These are phyloP conservation scores for Nepenthes mirabilis DNA, from an alignment of 148 eudicot genomes.

Conservation along the genomic window DNA sequence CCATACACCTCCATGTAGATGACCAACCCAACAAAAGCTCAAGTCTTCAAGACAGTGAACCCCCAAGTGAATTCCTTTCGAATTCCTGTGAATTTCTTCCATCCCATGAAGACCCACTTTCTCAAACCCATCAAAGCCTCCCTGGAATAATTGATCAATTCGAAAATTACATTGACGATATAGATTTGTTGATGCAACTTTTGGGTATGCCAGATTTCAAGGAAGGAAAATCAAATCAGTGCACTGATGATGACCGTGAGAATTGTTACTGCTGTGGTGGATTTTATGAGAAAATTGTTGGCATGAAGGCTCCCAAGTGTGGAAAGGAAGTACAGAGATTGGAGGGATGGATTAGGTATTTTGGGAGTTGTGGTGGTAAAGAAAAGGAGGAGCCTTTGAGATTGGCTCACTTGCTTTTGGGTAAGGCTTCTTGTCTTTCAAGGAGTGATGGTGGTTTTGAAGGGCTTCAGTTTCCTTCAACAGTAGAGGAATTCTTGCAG, in stretches of 20 bases:
- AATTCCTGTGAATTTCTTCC: constrained; percentile 33
- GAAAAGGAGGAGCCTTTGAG: constrained; percentile 45
- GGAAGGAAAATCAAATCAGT: constrained; percentile 6
- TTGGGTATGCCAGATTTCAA: constrained; percentile 36
- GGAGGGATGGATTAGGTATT: constrained; percentile 67
- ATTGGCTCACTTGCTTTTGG: constrained; percentile 72
- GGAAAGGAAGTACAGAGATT: constrained; percentile 52
- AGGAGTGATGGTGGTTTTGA: constrained; percentile 23
- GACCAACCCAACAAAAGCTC: constrained; percentile 17
- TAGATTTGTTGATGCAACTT: constrained; percentile 44
- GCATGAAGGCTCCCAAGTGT: constrained; percentile 66
- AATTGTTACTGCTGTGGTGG: constrained; percentile 29
- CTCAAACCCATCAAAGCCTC: constrained; percentile 11
- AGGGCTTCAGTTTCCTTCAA: constrained; percentile 53
- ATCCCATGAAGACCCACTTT: constrained; percentile 24
- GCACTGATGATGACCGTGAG: neutral
- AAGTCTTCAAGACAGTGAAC: constrained; percentile 33
- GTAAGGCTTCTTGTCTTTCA: constrained; percentile 42
- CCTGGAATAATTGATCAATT: constrained; percentile 3
- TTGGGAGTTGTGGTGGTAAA: constrained; percentile 13
- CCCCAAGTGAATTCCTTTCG: constrained; percentile 50
- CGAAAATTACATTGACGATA: constrained; percentile 25
- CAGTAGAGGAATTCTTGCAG: constrained; percentile 56
- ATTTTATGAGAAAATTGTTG: constrained; percentile 62
- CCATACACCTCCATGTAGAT: constrained; percentile 33